These are phyloP conservation scores for Neurospora pannonica DNA, from an alignment of 495 filamentous ascomycete genomes.

Conservation along the genomic window DNA sequence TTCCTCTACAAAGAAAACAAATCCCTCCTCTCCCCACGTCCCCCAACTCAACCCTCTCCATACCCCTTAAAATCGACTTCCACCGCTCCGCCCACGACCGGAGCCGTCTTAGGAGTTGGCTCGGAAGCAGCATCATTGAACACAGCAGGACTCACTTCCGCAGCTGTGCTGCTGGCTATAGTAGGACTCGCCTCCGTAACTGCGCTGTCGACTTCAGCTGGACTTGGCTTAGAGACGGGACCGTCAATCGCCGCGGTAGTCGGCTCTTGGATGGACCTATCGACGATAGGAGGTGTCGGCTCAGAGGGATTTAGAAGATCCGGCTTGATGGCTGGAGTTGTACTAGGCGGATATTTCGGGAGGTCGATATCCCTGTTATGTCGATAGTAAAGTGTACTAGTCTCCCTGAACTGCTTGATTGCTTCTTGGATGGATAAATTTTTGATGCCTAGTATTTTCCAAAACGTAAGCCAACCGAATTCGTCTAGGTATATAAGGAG, in stretches of 20 bases:
- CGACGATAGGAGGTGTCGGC: not conserved
- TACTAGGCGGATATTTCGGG: not conserved
- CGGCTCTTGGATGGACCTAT: not conserved
- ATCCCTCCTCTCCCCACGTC: not conserved
- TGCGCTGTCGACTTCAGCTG: not conserved
- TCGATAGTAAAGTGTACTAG: constrained; percentile 19
- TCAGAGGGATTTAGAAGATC: not conserved
- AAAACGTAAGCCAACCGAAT: constrained; percentile 15
- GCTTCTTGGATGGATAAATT: constrained; percentile 21
- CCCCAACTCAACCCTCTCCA: constrained; percentile 2
- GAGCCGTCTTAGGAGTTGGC: too few species aligned
- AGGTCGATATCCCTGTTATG: not conserved
- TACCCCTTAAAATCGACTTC: constrained; percentile 12
- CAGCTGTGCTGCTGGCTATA: not conserved
- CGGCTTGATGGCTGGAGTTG: not conserved
- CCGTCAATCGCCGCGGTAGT: not conserved
- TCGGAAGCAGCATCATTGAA: not conserved
- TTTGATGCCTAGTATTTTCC: constrained; percentile 20
- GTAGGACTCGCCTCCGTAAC: not conserved
- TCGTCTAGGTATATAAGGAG: constrained; percentile 40
- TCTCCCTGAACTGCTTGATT: constrained; percentile 18
- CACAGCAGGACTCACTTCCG: not conserved
- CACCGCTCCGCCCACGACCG: constrained; percentile 22
- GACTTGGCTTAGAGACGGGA: not conserved
- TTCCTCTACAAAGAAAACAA: not conserved